Percentiles rank a stretch among this genome's conserved stretches.
These are phyloP conservation scores for Aegilops longissima DNA, from an alignment of 176 grass and related monocot species.

Conservation along the genomic window DNA sequence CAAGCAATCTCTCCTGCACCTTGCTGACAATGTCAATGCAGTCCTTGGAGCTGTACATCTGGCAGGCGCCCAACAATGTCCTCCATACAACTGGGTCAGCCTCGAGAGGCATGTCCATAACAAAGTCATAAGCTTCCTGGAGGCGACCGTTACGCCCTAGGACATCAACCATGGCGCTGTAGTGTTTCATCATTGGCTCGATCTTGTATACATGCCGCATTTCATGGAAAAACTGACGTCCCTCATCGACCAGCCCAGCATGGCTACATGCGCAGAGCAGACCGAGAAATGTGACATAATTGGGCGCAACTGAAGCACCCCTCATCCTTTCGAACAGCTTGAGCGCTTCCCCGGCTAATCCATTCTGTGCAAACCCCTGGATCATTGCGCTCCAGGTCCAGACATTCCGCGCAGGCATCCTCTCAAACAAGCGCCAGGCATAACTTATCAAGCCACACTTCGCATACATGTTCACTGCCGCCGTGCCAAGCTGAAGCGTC, in stretches of 20 bases:
- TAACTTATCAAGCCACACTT: slow-evolving; percentile 47
- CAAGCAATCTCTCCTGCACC: slow-evolving; percentile 43
- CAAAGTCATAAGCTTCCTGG: slow-evolving; percentile 53
- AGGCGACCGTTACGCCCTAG: slow-evolving; percentile 45
- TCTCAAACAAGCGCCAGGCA: slow-evolving; percentile 38
- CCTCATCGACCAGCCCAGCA: slow-evolving; percentile 45
- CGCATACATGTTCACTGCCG: slow-evolving; percentile 53
- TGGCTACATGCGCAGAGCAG: slow-evolving; percentile 56
- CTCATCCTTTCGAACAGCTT: slow-evolving; percentile 51
- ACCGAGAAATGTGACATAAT: slow-evolving; percentile 60
- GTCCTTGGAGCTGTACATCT: slow-evolving; percentile 53
- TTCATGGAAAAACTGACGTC: slow-evolving; percentile 39
- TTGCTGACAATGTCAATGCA: slow-evolving; percentile 35
- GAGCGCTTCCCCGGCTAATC: slow-evolving; percentile 26
- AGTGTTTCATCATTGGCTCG: slow-evolving; percentile 52
- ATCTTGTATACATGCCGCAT: slow-evolving; percentile 51
- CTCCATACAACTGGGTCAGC: slow-evolving; percentile 51
- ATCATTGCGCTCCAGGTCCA: slow-evolving; percentile 75
- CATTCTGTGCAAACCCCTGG: slow-evolving; percentile 53
- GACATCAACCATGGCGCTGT: slow-evolving; percentile 63
- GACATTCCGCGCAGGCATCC: slow-evolving; percentile 39
- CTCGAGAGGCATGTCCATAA: slow-evolving; percentile 32
- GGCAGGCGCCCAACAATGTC: slow-evolving; percentile 53
- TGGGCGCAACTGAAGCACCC: slow-evolving; percentile 15
- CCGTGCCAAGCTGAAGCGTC: slow-evolving; percentile 51